phyloP scores from a whole-genome alignment of 1,284 basidiomycete genomes.

The Fomitopsis schrenkii region DNA sequence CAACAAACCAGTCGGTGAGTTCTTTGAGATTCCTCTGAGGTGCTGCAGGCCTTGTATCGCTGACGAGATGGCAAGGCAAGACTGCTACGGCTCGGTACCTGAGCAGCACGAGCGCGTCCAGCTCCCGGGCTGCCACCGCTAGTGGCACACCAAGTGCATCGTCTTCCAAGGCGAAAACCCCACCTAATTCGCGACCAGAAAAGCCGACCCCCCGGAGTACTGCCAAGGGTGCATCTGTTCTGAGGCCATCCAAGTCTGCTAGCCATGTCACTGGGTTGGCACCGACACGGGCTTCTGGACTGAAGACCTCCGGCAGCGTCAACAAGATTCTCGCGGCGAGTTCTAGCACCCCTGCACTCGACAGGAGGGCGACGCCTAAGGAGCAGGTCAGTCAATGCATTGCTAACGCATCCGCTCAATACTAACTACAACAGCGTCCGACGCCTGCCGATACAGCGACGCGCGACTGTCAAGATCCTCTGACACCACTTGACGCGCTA shows the following conservation, averaged over 20 bases:
- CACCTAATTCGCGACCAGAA: neutral
- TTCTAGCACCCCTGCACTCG: neutral
- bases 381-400: slow-evolving; percentile 2
- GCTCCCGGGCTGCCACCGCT: neutral
- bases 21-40: neutral
- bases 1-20: slow-evolving; percentile 3
- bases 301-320: slow-evolving; percentile 14
- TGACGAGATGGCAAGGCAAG: slow-evolving; percentile 7
- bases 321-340: slow-evolving; percentile 10
- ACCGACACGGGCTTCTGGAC: slow-evolving; percentile 4
- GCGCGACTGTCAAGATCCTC: neutral
- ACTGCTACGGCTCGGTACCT: slow-evolving; percentile 7
- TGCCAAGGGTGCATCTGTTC: neutral
- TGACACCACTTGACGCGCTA: slow-evolving; percentile 10
- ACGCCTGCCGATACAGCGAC: neutral
- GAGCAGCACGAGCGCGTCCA: slow-evolving; percentile 4
- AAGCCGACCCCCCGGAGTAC: neutral
- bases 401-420: neutral
- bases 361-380: slow-evolving; percentile 5
- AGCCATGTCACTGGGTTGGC: slow-evolving; percentile 8
- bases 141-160: neutral
- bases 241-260: slow-evolving; percentile 3
- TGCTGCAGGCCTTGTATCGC: neutral
- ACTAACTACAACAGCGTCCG: neutral
- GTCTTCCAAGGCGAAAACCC: neutral